Evolutionary conservation across 1,284 basidiomycete genomes (phyloP).

Genomic region (Microbotryum violaceum): DNA sequence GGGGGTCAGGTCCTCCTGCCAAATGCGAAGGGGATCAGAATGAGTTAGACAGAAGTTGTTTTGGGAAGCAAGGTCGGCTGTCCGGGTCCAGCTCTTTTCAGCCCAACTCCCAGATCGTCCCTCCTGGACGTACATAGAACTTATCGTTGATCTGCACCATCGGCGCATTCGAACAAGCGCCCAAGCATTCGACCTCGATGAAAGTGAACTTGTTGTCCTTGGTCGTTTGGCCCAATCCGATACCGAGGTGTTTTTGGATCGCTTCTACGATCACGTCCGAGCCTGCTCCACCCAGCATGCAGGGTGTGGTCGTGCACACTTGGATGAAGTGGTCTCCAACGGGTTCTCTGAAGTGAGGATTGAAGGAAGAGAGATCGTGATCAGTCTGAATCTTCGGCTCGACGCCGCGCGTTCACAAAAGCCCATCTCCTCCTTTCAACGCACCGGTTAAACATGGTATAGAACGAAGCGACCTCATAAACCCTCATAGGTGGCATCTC

Average conservation of each 20-base stretch:
- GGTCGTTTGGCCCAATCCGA: conserved; percentile 83
- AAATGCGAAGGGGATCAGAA: neutral
- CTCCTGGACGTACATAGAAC: conserved; percentile 65
- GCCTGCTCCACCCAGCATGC: conserved; percentile 80
- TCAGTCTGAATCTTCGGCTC: no score
- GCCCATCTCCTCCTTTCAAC: neutral
- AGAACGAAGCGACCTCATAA: conserved; percentile 98
- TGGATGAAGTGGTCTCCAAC: conserved; percentile 95
- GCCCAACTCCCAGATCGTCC: neutral
- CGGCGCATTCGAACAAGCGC: conserved; percentile 97
- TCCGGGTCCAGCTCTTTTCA: neutral
- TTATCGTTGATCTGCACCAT: conserved; percentile 97
- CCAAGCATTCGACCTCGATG: conserved; percentile 96
- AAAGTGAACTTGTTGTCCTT: conserved; percentile 94
- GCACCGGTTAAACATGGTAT: conserved; percentile 42
- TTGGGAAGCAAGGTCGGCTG: neutral
- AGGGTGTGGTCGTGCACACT: conserved; percentile 98
- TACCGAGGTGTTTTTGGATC: conserved; percentile 73
- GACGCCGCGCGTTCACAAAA: no score
- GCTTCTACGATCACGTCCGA: conserved; percentile 83
- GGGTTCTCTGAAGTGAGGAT: conserved; percentile 59
- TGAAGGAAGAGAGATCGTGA: neutral
- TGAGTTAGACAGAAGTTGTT: neutral
- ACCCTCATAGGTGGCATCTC: conserved; percentile 98
- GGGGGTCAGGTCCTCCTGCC: conserved; percentile 91